Evolutionary conservation across 495 filamentous ascomycete species (phyloP).

Genomic region (Jackrogersella multiformis): DNA sequence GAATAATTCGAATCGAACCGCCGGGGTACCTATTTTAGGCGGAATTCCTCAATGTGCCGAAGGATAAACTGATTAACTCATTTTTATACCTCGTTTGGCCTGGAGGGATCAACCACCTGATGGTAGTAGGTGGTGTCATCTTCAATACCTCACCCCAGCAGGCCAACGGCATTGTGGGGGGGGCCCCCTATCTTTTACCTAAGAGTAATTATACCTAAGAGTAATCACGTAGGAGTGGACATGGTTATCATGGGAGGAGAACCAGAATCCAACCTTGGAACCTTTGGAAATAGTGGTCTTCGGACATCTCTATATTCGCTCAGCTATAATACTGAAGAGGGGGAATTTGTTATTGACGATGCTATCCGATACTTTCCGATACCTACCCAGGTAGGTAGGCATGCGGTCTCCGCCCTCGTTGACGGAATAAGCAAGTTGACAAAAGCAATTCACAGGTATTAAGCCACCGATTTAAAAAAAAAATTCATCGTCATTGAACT

Average conservation of each 20-base stretch:
- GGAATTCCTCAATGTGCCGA: too few species aligned
- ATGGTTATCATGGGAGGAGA: neutral
- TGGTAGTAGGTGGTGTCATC: too few species aligned
- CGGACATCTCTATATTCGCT: constrained; percentile 2
- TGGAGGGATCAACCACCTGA: too few species aligned
- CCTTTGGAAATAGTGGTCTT: neutral
- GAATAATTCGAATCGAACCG: too few species aligned
- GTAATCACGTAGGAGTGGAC: too few species aligned
- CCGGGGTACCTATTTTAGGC: too few species aligned
- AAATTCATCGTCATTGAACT: constrained; percentile 7
- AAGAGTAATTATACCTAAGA: too few species aligned
- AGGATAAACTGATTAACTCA: too few species aligned
- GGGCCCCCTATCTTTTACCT: too few species aligned
- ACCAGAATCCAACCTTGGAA: neutral
- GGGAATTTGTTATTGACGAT: neutral
- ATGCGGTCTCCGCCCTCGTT: constrained; percentile 6
- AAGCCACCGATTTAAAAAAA: constrained; percentile 10
- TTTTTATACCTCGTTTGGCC: too few species aligned
- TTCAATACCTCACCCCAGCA: too few species aligned
- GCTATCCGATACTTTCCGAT: constrained; percentile 18
- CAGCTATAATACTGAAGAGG: constrained; percentile 4
- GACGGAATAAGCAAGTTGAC: constrained; percentile 7
- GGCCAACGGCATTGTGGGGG: too few species aligned
- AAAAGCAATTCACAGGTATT: constrained; percentile 21
- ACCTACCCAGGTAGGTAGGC: neutral